phyloP scores from a whole-genome alignment of 2,329 filamentous ascomycete species.

The Fonsecaea multimorphosa region DNA sequence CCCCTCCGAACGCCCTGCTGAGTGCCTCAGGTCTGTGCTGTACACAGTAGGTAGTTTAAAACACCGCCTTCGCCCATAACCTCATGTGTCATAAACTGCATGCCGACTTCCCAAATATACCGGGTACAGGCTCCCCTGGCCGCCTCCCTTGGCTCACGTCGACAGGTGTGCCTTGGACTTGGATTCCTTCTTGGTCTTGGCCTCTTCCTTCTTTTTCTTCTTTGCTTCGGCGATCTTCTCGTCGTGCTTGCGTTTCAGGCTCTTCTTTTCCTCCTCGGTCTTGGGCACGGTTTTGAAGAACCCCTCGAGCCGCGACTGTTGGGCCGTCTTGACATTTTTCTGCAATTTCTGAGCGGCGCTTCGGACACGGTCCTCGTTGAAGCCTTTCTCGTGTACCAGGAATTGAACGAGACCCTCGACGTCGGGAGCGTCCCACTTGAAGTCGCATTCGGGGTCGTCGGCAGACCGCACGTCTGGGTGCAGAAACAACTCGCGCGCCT shows the following conservation, averaged over 20 bases:
- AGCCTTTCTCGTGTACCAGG: constrained; percentile 91
- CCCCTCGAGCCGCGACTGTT: constrained; percentile 89
- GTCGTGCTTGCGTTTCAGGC: constrained; percentile 89
- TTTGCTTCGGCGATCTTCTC: constrained; percentile 90
- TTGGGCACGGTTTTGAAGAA: constrained; percentile 96
- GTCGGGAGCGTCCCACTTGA: constrained; percentile 97
- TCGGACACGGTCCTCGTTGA: constrained; percentile 92
- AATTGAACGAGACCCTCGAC: constrained; percentile 88
- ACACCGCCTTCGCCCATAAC: not conserved
- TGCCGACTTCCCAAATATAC: not conserved
- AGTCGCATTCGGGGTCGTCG: constrained; percentile 86
- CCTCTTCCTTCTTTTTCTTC: constrained; percentile 92
- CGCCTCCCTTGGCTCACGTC: constrained; percentile 44
- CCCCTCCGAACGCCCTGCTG: constrained; percentile 32
- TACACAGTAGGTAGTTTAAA: constrained; percentile 2
- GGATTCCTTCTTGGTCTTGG: constrained; percentile 90
- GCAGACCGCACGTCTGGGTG: constrained; percentile 85
- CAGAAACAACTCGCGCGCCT: constrained; percentile 90
- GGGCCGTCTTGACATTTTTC: constrained; percentile 89
- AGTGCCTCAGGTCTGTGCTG: not conserved
- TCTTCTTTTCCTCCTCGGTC: constrained; percentile 82
- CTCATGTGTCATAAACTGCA: constrained; percentile 10
- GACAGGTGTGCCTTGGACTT: constrained; percentile 84
- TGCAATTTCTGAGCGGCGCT: constrained; percentile 76
- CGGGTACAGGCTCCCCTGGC: no score